Percentiles rank a stretch among this genome's conserved stretches.
Conservation (phyloP, 2,329 filamentous ascomycete genomes). For the Gnomoniopsis smithogilvyi region DNA sequence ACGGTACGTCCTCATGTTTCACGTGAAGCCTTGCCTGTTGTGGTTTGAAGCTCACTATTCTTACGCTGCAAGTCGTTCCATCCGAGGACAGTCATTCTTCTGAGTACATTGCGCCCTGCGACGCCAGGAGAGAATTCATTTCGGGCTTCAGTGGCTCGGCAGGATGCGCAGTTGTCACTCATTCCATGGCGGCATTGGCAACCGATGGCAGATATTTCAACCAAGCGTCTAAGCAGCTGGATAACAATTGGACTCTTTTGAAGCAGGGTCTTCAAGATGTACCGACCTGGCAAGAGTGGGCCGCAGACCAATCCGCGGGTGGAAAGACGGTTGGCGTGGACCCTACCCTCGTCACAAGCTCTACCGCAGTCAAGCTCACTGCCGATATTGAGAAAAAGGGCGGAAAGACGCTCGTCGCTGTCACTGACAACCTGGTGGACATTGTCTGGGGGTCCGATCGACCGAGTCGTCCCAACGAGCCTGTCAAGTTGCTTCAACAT, state of each 20-base stretch:
- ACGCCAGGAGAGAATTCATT: constrained; percentile 87
- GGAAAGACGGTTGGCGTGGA: constrained; percentile 91
- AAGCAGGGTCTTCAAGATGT: constrained; percentile 94
- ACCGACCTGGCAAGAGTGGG: constrained; percentile 97
- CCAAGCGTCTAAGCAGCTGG: constrained; percentile 87
- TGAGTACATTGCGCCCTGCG: constrained; percentile 96
- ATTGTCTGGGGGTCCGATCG: constrained; percentile 76
- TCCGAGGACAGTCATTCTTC: constrained; percentile 97
- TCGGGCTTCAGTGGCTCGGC: constrained; percentile 94
- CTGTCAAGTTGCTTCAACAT: constrained; percentile 66
- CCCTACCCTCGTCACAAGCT: constrained; percentile 75
- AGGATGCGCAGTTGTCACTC: constrained; percentile 84
- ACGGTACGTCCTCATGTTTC: constrained; percentile 61
- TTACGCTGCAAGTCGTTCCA: constrained; percentile 68
- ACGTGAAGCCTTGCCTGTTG: constrained; percentile 9
- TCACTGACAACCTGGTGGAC: constrained; percentile 86
- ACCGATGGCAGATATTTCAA: constrained; percentile 99
- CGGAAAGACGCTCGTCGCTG: constrained; percentile 69
- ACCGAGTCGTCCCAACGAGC: constrained; percentile 72
- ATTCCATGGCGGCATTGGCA: constrained; percentile 81
- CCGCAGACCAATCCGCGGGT: constrained; percentile 77
- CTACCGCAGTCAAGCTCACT: constrained; percentile 63
- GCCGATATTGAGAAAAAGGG: constrained; percentile 87
- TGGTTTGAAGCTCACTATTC: constrained; percentile 33
- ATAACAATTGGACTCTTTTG: constrained; percentile 84